These are phyloP conservation scores for Penicillium canariense DNA, from an alignment of 495 filamentous ascomycete species.

Conservation along the genomic window DNA sequence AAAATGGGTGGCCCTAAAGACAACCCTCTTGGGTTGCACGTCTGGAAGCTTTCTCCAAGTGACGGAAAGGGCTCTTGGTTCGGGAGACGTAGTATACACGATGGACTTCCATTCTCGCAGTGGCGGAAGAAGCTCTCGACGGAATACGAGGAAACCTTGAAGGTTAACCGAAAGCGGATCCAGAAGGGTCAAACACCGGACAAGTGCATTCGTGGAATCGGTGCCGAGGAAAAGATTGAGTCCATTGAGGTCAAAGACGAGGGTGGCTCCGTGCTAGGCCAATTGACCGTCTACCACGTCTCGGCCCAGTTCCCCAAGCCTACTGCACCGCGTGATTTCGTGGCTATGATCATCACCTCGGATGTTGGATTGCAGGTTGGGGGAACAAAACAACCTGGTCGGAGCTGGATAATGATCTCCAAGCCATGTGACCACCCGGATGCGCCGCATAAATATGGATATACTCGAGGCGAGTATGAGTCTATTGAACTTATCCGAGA, in stretches of 20 bases:
- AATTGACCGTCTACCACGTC: conserved; percentile 67
- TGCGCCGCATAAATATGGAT: conserved; percentile 62
- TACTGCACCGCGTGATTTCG: conserved; percentile 83
- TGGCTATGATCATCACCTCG: conserved; percentile 66
- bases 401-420: conserved; percentile 83
- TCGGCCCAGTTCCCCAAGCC: conserved; percentile 89
- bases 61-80: conserved; percentile 92
- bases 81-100: conserved; percentile 78
- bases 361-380: conserved; percentile 28
- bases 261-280: conserved; percentile 50
- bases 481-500: conserved; percentile 90
- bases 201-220: conserved; percentile 75
- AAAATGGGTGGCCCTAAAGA: conserved; percentile 63
- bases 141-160: conserved; percentile 55
- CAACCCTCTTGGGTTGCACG: conserved; percentile 70
- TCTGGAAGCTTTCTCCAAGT: conserved; percentile 76
- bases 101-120: conserved; percentile 67
- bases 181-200: conserved; percentile 32
- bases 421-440: conserved; percentile 76
- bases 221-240: conserved; percentile 72
- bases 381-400: conserved; percentile 27
- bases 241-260: conserved; percentile 39
- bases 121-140: conserved; percentile 53
- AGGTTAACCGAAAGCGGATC: conserved; percentile 56
- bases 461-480: conserved; percentile 84